Percentiles rank a stretch among this genome's conserved stretches.
phyloP scores from a whole-genome alignment of 306 rosid species.

The Trichosanthes cucumerina region DNA sequence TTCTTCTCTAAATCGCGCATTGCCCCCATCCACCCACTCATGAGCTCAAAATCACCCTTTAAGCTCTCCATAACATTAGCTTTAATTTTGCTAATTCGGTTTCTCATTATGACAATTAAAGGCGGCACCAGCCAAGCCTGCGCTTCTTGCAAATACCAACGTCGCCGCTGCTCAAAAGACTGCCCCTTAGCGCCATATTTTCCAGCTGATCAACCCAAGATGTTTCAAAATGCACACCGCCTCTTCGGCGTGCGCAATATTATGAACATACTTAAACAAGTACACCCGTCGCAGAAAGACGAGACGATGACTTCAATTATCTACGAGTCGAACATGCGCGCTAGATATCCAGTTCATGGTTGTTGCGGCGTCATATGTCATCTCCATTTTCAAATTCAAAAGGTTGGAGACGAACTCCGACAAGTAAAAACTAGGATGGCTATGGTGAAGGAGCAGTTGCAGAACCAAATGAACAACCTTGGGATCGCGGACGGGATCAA shows the following conservation, averaged over 20 bases:
- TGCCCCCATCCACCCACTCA: background rate
- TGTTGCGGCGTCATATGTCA: slow-evolving; percentile 20
- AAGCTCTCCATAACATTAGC: background rate
- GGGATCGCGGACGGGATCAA: background rate
- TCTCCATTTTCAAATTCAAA: background rate
- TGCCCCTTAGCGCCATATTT: slow-evolving; percentile 45
- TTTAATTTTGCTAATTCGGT: too few species aligned
- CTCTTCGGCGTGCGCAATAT: slow-evolving; percentile 51
- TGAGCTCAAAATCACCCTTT: background rate
- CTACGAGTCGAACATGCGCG: slow-evolving; percentile 40
- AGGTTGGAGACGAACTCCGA: slow-evolving; percentile 7
- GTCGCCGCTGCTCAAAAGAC: slow-evolving; percentile 33
- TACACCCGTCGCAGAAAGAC: background rate
- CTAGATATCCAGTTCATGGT: slow-evolving; percentile 24
- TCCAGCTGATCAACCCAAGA: slow-evolving; percentile 35
- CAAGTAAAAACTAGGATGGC: background rate
- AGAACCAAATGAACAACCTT: background rate
- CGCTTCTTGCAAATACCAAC: slow-evolving; percentile 58
- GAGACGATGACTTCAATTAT: slow-evolving; percentile 56
- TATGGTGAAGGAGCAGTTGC: slow-evolving; percentile 11
- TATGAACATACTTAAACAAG: slow-evolving; percentile 16
- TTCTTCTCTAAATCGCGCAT: background rate
- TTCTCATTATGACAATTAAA: slow-evolving; percentile 23
- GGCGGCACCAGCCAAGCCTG: slow-evolving; percentile 60
- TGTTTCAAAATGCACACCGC: slow-evolving; percentile 46